Evolutionary conservation across 306 rosid species (phyloP), one percentile per base, ranked within the genome.

Genomic region (Inga laurina): DNA sequence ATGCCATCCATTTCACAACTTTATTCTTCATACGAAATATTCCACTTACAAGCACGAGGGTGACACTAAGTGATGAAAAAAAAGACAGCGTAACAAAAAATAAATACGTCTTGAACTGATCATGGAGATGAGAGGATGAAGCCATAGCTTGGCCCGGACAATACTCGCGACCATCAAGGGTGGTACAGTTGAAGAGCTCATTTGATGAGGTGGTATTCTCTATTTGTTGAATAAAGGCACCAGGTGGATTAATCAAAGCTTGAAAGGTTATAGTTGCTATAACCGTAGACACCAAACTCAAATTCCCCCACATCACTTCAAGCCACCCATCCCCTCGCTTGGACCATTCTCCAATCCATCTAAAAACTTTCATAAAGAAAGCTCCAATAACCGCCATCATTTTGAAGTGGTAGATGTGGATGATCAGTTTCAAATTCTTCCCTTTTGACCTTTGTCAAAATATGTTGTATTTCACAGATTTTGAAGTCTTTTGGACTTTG

Each of bases 91-190:
- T 70, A 11, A 41, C 10, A 10, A 0, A 70, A 1, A 2, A 0
- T 5, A 43, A 0, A 24, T 41, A 70, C 5, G 3, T 0, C 16
- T 24, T 8, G 12, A 19, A 41, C 10, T 0, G 0, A 0, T 0
- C 0, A 0, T 68, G 2, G 22, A 10, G 1, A 2, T 0, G 1
- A 35, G 7, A 37, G 8, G 73, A 16, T 8, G 22, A 8, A 10
- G 10, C 15, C 7, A 45, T 7, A 45, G 49, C 49, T 45, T 45
- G 12, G 5, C 49, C 49, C 0, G 49, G 49, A 45, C 49, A 69
- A 39, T 0, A 8, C 0, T 1, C 8, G 0, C 24, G 35, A 69
- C 7, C 7, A 18, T 19, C 48, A 8, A 15, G 43, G 19, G 0
- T 34, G 45, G 45, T 12, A 21, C 72, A 66, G 21, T 7, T 32